A percentile compares a stretch with the other conserved stretches of the same genome.
These are phyloP conservation scores for Theileria annulata DNA, from an alignment of 169 alveolate species.

Conservation along the genomic window DNA sequence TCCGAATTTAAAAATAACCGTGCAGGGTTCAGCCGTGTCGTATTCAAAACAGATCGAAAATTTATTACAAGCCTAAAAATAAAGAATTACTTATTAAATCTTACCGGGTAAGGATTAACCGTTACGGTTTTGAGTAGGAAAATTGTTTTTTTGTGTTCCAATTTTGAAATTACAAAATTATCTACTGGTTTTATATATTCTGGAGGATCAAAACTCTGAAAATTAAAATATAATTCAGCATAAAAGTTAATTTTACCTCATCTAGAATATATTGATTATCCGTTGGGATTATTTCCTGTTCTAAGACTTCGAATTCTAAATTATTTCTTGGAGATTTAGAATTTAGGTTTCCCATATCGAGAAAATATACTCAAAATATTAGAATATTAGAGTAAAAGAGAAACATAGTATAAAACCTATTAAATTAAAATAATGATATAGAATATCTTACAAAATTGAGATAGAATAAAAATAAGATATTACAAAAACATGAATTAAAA, in stretches of 20 bases:
- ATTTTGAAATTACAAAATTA: background rate
- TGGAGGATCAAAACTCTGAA: background rate
- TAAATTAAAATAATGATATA: no score
- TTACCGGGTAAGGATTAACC: background rate
- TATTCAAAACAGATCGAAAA: constrained; percentile 33
- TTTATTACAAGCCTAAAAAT: background rate
- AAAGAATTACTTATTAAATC: background rate
- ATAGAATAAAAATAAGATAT: no score
- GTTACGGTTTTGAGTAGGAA: constrained; percentile 13
- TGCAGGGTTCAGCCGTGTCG: constrained; percentile 19
- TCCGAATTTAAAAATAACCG: constrained; percentile 33
- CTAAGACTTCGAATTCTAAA: background rate
- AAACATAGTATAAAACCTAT: no score
- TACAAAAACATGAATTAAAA: no score
- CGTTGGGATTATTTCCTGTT: background rate
- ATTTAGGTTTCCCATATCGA: no score
- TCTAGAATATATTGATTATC: background rate
- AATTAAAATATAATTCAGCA: background rate
- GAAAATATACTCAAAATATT: no score
- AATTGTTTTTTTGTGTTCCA: background rate
- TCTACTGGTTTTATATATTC: background rate
- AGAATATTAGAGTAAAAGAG: no score
- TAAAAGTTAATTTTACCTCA: background rate
- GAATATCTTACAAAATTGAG: no score
- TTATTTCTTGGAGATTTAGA: no score